Base-by-base conservation (phyloP, 768 basidiomycete species). In the Suillus hirtellus region DNA sequence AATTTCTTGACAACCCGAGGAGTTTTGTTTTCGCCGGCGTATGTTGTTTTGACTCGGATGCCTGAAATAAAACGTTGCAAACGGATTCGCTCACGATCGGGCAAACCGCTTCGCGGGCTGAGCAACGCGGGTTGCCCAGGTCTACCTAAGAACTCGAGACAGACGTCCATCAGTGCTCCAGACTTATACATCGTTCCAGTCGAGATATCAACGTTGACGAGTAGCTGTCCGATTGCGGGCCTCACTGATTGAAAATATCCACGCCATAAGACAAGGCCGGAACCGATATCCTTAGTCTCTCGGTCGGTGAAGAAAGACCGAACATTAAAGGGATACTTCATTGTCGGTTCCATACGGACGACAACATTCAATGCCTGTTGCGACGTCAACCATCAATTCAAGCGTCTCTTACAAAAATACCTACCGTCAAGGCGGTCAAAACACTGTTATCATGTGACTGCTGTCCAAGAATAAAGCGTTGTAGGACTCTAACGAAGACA, bases 231-330 rank as follows among this genome's bases (percentile, higher is more conserved):
- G 19, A 86, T 80, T 0, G 83, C 84, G 4, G 91, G 90, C 24
- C 92, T 81, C 14, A 92, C 82, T 0, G 88, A 89, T 70, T 93
- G 92, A 75, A 93, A 93, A 61, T 89, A 92, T 0, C 92, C 92
- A 3, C 91, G 81, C 90, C 90, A 90, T 0, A 92, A 79, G 15
- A 85, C 81, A 3, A 93, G 79, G 0, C 92, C 91, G 0, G 72
- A 70, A 1, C 90, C 88, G 31, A 92, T 84, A 35, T 74, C 68
- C 53, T 77, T 81, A 10, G 76, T 81, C 59, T 86, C 89, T 1
- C 75, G 71, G 27, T 83, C 74, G 0, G 88, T 89, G 72, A 88
- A 93, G 75, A 93, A 92, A 0, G 89, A 90, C 0, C 91, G 83
- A 8, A 86, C 82, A 60, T 91, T 89, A 79, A 87, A 90, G 0